Conservation (phyloP, 2,329 filamentous ascomycete genomes). For the Capronia americana region DNA sequence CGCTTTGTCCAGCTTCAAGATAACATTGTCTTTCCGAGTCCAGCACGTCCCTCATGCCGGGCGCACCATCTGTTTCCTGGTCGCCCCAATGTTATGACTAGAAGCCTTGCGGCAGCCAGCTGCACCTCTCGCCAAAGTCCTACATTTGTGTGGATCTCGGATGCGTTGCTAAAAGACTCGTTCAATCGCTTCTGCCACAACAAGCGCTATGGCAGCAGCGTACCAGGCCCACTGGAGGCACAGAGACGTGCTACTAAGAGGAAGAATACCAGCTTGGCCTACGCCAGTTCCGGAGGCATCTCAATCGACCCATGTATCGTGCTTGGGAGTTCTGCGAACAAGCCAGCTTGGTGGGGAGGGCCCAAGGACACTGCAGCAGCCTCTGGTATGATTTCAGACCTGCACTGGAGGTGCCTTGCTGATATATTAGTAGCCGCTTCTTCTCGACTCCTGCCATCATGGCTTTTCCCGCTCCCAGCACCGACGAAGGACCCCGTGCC, state of each 20-base stretch:
- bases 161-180: slow-evolving; percentile 52
- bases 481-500: neutral
- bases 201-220: slow-evolving; percentile 64
- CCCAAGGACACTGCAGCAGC: slow-evolving; percentile 1
- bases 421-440: neutral
- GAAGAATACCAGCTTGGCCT: slow-evolving; percentile 59
- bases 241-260: slow-evolving; percentile 62
- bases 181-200: slow-evolving; percentile 57
- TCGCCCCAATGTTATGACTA: slow-evolving; percentile 39
- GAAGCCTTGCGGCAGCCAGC: slow-evolving; percentile 30
- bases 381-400: slow-evolving; percentile 6
- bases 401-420: neutral
- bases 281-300: slow-evolving; percentile 41
- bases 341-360: slow-evolving; percentile 38
- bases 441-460: slow-evolving; percentile 27
- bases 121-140: slow-evolving; percentile 29
- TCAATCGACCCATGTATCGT: slow-evolving; percentile 50
- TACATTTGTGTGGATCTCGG: slow-evolving; percentile 52
- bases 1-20: neutral
- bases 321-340: slow-evolving; percentile 43
- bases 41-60: neutral
- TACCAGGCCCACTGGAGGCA: slow-evolving; percentile 69
- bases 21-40: neutral
- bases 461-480: slow-evolving; percentile 16
- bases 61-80: neutral